Evolutionary conservation across 2,329 filamentous ascomycete species (phyloP).

Genomic region (Penicillium sp.): DNA sequence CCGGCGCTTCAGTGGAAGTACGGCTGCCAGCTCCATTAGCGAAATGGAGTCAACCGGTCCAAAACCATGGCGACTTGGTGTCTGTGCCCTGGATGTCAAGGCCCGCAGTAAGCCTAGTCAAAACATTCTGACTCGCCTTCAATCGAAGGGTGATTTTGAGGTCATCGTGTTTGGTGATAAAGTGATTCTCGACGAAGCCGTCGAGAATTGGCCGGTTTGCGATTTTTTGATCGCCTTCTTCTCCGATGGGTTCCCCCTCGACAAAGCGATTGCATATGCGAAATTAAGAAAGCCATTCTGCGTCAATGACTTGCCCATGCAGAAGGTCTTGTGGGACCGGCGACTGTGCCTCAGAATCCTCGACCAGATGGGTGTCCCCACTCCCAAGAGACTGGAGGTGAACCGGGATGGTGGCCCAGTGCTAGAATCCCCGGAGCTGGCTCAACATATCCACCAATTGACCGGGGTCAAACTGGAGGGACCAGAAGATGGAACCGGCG

Average conservation of each 20-base stretch:
- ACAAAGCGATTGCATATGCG: slow-evolving; percentile 95
- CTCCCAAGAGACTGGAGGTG: slow-evolving; percentile 84
- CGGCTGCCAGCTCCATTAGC: slow-evolving; percentile 78
- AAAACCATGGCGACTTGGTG: slow-evolving; percentile 73
- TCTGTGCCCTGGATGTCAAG: slow-evolving; percentile 94
- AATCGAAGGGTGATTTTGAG: slow-evolving; percentile 89
- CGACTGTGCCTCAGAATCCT: slow-evolving; percentile 85
- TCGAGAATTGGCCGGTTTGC: slow-evolving; percentile 94
- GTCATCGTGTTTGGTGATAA: slow-evolving; percentile 98
- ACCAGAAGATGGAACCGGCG: slow-evolving; percentile 67
- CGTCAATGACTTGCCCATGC: slow-evolving; percentile 97
- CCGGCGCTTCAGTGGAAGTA: slow-evolving; percentile 79
- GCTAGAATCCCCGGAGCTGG: slow-evolving; percentile 76
- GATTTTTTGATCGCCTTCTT: slow-evolving; percentile 99
- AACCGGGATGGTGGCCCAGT: slow-evolving; percentile 88
- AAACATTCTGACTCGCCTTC: slow-evolving; percentile 91
- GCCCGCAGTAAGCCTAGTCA: slow-evolving; percentile 95
- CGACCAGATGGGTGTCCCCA: slow-evolving; percentile 86
- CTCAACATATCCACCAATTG: slow-evolving; percentile 76
- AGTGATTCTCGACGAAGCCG: slow-evolving; percentile 93
- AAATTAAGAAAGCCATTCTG: slow-evolving; percentile 93
- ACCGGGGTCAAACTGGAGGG: slow-evolving; percentile 77
- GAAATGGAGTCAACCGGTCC: slow-evolving; percentile 53
- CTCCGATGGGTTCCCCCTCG: slow-evolving; percentile 92
- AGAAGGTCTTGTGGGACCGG: slow-evolving; percentile 94